phyloP scores from a whole-genome alignment of 78 protist genomes.

The Dictyostelium citrinum region DNA sequence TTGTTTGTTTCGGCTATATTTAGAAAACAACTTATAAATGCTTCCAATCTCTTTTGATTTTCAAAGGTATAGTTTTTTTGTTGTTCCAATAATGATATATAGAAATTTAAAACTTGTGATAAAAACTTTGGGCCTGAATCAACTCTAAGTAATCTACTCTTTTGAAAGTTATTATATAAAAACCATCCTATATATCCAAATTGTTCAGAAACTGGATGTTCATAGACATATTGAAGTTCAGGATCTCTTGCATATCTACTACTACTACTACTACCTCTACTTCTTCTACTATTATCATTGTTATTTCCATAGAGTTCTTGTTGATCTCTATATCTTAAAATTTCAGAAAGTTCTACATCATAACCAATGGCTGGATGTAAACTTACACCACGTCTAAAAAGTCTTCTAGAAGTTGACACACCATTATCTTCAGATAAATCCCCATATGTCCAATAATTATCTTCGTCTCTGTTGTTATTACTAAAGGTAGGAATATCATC shows the following conservation, averaged over 20 bases:
- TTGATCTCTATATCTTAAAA: neutral
- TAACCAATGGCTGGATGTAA: neutral
- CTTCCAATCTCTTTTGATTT: neutral
- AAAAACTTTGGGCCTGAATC: slow-evolving; percentile 23
- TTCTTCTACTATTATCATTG: neutral
- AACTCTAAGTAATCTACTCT: neutral
- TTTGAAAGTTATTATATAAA: slow-evolving; percentile 24
- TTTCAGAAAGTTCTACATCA: neutral
- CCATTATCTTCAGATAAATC: neutral
- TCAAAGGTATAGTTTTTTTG: neutral
- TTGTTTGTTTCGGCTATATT: neutral
- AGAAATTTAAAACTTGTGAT: slow-evolving; percentile 18
- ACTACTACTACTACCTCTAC: neutral
- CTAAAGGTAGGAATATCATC: neutral
- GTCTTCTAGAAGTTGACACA: neutral
- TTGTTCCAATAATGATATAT: neutral
- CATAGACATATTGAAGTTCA: neutral
- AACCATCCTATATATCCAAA: slow-evolving; percentile 35
- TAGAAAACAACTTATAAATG: neutral
- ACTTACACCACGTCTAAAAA: neutral
- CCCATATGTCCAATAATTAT: neutral
- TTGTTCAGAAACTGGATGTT: slow-evolving; percentile 19
- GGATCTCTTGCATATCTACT: neutral
- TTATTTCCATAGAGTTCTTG: neutral
- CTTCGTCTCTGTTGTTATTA: neutral